Evolutionary conservation across 2,329 filamentous ascomycete species (phyloP), one percentile per base, ranked within the genome.

Genomic region (Lojkania enalia): DNA sequence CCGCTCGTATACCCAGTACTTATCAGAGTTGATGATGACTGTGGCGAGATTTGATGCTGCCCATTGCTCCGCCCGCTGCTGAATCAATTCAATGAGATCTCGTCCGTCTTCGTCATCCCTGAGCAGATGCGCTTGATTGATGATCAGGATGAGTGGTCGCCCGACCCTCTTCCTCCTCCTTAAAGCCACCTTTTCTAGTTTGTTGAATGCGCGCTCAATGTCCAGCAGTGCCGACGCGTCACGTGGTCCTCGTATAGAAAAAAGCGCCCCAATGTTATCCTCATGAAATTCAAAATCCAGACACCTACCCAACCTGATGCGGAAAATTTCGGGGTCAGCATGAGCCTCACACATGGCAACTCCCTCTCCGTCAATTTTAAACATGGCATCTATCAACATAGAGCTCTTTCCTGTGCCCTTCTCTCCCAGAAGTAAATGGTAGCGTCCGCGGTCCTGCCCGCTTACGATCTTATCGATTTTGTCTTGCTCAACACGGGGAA

Each of bases 1-100:
- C 12, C 91, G 82, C 69, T 99, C 94, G 61, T 96, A 97, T 0
- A 99, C 88, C 94, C 94, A 99, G 72, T 96, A 99, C 66, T 97
- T 94, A 70, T 99, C 94, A 42, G 85, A 91, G 71, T 96, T 97
- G 74, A 99, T 90, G 23, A 99, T 85, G 77, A 90, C 82, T 1
- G 94, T 97, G 20, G 95, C 88, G 6, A 99, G 79, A 54, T 90
- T 92, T 15, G 88, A 84, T 1, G 92, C 94, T 1, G 94, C 92
- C 94, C 94, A 99, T 69, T 94, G 88, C 71, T 99, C 94, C 1
- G 94, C 92, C 21, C 91, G 84, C 67, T 99, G 94, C 64, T 99
- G 94, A 20, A 99, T 84, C 38, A 99, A 82, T 70, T 99, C 94
- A 31, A 99, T 83, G 12, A 99, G 76, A 66, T 97, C 90, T 44